These are phyloP conservation scores for Tulasnella sp. DNA, from an alignment of 768 basidiomycete species.

Conservation along the genomic window DNA sequence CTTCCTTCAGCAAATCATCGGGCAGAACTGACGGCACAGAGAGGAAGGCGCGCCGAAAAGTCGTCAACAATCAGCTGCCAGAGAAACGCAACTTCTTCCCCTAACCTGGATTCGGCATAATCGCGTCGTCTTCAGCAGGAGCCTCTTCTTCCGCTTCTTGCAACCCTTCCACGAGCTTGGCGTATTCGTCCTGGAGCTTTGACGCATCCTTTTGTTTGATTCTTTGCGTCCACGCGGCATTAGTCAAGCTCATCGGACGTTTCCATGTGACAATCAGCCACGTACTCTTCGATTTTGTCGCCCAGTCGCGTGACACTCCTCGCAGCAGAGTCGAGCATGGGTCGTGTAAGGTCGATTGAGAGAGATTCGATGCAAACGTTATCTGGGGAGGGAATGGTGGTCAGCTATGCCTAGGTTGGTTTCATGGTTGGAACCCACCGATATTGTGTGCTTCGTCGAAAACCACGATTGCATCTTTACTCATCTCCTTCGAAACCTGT, in stretches of 20 bases:
- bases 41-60: neutral
- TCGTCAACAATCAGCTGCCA: too few relatives aligned
- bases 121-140: slow-evolving; percentile 57
- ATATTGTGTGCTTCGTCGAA: slow-evolving; percentile 99
- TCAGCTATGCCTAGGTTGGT: neutral
- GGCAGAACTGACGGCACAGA: slow-evolving; percentile 66
- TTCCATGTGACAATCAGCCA: slow-evolving; percentile 13
- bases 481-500: slow-evolving; percentile 95
- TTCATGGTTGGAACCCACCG: slow-evolving; percentile 43
- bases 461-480: slow-evolving; percentile 96
- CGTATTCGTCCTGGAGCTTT: slow-evolving; percentile 94
- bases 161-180: slow-evolving; percentile 87
- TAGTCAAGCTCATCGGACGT: neutral
- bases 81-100: too few relatives aligned
- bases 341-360: slow-evolving; percentile 92
- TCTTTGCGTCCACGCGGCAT: slow-evolving; percentile 37
- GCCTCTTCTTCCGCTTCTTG: slow-evolving; percentile 57
- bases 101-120: slow-evolving; percentile 84
- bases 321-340: slow-evolving; percentile 92
- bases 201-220: slow-evolving; percentile 90
- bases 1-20: slow-evolving; percentile 89
- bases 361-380: slow-evolving; percentile 99
- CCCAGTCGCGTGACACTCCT: slow-evolving; percentile 78
- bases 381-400: slow-evolving; percentile 40
- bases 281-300: slow-evolving; percentile 92